Evolutionary conservation across 805 yeast species (phyloP), one percentile per base, ranked within the genome.

Genomic region (Grigorovia humatica): DNA sequence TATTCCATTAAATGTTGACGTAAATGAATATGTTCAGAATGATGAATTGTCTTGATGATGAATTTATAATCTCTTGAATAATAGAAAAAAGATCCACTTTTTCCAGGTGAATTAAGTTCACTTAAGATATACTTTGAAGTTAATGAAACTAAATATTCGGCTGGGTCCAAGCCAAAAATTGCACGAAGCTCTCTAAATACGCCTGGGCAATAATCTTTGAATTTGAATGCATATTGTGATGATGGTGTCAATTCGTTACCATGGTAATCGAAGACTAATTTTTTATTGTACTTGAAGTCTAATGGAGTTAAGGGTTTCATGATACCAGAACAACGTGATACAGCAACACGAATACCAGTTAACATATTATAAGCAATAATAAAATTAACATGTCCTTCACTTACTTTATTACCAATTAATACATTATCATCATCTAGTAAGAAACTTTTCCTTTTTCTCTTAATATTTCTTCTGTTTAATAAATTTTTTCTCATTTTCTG

Each of bases 321-420:
- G 11, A 84, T 75, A 41, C 95, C 95, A 0, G 96, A 87, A 60
- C 95, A 85, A 52, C 96, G 74, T 3, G 96, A 88, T 0, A 93
- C 98, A 0, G 97, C 90, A 9, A 89, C 95, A 52, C 99, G 77
- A 47, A 93, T 93, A 2, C 99, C 99, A 0, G 98, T 90, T 52
- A 95, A 76, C 97, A 93, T 91, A 67, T 91, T 89, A 68, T 93
- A 95, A 1, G 97, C 99, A 74, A 91, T 82, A 29, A 89, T 87
- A 61, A 84, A 93, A 66, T 90, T 93, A 48, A 81, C 88, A 64
- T 93, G 98, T 44, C 96, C 97, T 68, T 93, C 98, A 55, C 84
- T 78, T 43, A 88, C 90, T 58, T 83, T 83, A 56, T 86, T 85
- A 3, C 95, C 95, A 12, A 86, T 82, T 45, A 83, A 66, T 4